These are phyloP conservation scores for Pholiota microspora DNA, from an alignment of 768 basidiomycete species.

Conservation along the genomic window DNA sequence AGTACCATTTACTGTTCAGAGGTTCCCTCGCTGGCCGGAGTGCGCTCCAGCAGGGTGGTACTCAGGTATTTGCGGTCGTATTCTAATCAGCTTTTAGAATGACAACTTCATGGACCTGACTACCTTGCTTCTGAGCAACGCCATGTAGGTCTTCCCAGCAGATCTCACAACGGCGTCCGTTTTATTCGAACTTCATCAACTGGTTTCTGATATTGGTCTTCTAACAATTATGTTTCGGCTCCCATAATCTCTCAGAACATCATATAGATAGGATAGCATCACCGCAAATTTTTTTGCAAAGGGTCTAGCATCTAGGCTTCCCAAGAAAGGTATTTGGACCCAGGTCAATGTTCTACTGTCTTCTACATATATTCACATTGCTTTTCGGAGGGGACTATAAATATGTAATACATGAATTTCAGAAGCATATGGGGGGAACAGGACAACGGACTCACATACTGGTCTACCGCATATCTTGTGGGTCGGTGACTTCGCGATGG, in stretches of 20 bases:
- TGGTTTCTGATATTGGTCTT: too few species aligned
- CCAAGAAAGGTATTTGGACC: neutral
- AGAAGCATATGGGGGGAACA: neutral
- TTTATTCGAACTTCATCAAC: too few species aligned
- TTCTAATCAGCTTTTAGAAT: neutral
- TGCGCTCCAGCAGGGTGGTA: too few species aligned
- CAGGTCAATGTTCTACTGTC: neutral
- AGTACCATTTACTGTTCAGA: too few species aligned
- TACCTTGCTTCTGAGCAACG: neutral
- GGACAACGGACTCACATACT: neutral
- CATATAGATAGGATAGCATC: too few species aligned
- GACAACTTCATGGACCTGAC: neutral
- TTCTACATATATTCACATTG: neutral
- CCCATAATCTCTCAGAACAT: too few species aligned
- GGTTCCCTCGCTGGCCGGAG: too few species aligned
- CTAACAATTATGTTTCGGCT: too few species aligned
- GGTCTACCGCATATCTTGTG: neutral
- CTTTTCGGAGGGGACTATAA: neutral
- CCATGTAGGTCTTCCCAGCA: neutral
- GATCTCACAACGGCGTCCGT: too few species aligned
- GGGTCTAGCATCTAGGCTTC: neutral
- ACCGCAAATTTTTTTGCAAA: too few species aligned
- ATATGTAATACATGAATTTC: neutral
- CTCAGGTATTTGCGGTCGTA: neutral
- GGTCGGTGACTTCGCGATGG: neutral